A percentile compares a stretch with the other conserved stretches of the same genome.
Evolutionary conservation across 768 basidiomycete species (phyloP).

Genomic region (Kondoa malvinella): DNA sequence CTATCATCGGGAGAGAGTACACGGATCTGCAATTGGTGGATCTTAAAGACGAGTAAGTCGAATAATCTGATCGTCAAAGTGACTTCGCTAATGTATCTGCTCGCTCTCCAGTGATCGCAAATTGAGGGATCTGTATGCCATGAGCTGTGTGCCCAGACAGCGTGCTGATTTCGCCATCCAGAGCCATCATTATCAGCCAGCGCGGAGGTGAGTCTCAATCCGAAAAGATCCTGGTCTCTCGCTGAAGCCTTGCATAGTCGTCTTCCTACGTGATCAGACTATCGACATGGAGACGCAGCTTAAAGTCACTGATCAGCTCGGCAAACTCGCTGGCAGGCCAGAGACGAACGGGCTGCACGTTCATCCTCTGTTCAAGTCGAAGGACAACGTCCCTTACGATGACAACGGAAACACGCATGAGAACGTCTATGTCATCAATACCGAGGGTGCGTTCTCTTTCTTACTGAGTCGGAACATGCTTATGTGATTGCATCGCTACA

Average conservation of each 20-base stretch:
- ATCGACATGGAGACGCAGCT: conserved; percentile 5
- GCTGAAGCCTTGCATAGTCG: conserved; percentile 37
- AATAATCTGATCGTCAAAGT: too few species aligned
- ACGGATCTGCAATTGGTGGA: background rate
- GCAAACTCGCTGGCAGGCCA: conserved; percentile 40
- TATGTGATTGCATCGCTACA: background rate
- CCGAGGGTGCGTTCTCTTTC: conserved; percentile 33
- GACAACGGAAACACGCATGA: conserved; percentile 29
- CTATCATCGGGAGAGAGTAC: background rate
- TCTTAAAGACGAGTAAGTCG: background rate
- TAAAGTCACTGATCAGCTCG: conserved; percentile 38
- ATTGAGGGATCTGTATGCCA: too few species aligned
- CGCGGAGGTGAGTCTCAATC: background rate
- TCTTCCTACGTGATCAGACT: conserved; percentile 45
- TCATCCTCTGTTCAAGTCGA: conserved; percentile 44
- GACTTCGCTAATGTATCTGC: too few species aligned
- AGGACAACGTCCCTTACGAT: conserved; percentile 40
- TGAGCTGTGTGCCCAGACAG: too few species aligned
- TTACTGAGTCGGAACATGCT: background rate
- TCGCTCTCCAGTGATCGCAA: too few species aligned
- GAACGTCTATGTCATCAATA: background rate
- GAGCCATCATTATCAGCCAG: background rate
- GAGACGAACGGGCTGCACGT: conserved; percentile 39
- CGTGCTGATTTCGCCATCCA: too few species aligned
- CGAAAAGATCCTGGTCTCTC: background rate